These are phyloP conservation scores for Ambrosia artemisiifolia DNA, from an alignment of 129 eudicot genomes.

Conservation along the genomic window DNA sequence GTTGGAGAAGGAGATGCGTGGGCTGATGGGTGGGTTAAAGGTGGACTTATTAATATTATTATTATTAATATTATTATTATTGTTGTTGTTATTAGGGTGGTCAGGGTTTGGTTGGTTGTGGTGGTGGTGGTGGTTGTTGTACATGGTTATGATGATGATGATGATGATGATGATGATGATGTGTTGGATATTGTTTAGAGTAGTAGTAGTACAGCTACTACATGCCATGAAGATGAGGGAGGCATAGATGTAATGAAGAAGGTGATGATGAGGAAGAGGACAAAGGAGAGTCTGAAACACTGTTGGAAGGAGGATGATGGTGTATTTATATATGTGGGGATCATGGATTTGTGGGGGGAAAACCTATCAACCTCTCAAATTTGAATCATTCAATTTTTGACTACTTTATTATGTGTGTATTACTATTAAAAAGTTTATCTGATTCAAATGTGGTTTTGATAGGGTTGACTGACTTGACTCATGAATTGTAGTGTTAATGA, in stretches of 20 bases:
- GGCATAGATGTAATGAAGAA: constrained; percentile 24
- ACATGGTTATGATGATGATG: constrained; percentile 15
- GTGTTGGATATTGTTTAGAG: too few relatives aligned
- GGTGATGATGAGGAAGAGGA: constrained; percentile 11
- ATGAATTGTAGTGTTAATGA: too few relatives aligned
- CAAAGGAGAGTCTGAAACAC: constrained; percentile 32
- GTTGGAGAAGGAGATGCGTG: constrained; percentile 84
- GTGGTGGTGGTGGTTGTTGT: constrained; percentile 18
- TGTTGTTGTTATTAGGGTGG: constrained; percentile 9
- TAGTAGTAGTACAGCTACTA: background rate
- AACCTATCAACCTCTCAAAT: constrained; percentile 21
- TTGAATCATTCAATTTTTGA: constrained; percentile 27
- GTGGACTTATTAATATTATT: constrained; percentile 10
- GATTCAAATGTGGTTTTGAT: too few relatives aligned
- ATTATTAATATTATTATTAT: too few relatives aligned
- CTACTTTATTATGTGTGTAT: background rate
- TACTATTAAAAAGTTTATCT: too few relatives aligned
- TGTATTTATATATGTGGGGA: constrained; percentile 39
- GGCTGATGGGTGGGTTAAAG: constrained; percentile 45
- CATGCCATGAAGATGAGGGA: constrained; percentile 33
- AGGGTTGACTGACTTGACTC: too few relatives aligned
- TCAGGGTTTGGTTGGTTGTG: constrained; percentile 38
- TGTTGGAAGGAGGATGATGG: constrained; percentile 36
- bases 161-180: too few relatives aligned
- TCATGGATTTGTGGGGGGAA: constrained; percentile 31